Evolutionary conservation across 2,329 filamentous ascomycete species (phyloP), one percentile per base, ranked within the genome.

Genomic region (Rhytidhysteron rufulum): DNA sequence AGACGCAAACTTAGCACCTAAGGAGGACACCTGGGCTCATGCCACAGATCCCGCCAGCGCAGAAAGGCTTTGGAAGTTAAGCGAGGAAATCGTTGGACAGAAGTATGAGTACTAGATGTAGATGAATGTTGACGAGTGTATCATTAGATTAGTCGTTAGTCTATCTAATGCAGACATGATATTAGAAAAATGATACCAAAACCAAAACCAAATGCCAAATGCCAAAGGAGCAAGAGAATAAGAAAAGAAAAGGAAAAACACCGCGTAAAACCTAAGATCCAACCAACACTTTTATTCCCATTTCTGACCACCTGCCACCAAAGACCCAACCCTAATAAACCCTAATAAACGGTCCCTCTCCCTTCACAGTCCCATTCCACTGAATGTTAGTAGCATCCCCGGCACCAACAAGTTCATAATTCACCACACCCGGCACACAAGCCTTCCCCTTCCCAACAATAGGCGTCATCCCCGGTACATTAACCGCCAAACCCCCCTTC

Each of bases 21-120:
- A 41, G 27, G 22, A 25, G 5, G 27, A 35, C n/a, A 35, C 42
- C 13, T 20, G 36, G 21, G 31, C 40, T 4, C 41, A 29, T 33
- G 43, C 39, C 5, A 21, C 19, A 4, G 30, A 36, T 30, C 18
- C 21, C 15, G 30, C 31, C 13, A 34, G 42, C 3, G 44, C 44
- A 6, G 44, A 44, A 25, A 35, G 38, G 17, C 21, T 47, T 16
- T 47, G 44, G 44, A 39, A 35, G 21, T 17, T 47, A 31, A 47
- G 44, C 16, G 44, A 47, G 34, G 34, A 44, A 13, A 24, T 47
- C 17, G 35, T 44, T 15, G 38, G 38, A 6, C 20, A 47, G 35
- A 39, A 41, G 13, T 39, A 41, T 19, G 20, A 40, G 16, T 44
- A 37, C 13, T n/a, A n/a, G n/a, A n/a, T n/a, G n/a, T n/a, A n/a